Conservation (phyloP, 345 rosid species). For the Erucastrum elatum region DNA sequence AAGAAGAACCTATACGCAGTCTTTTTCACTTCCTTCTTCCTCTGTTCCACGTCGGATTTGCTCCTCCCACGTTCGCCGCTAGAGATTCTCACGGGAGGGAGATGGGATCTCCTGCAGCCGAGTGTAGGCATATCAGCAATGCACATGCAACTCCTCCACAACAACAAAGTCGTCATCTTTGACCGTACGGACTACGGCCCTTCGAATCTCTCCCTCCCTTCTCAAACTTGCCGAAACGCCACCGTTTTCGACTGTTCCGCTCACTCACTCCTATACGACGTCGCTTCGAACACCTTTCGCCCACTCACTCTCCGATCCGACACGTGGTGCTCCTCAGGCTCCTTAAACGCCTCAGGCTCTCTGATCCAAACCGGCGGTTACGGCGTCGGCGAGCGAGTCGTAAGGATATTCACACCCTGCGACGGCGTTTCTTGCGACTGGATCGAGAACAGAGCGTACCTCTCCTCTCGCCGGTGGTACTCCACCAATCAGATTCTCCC, state of each 20-base stretch:
- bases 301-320: constrained; percentile 69
- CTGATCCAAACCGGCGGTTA: constrained; percentile 81
- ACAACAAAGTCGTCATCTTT: constrained; percentile 71
- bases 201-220: constrained; percentile 69
- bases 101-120: constrained; percentile 59
- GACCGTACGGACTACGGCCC: constrained; percentile 83
- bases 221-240: constrained; percentile 45
- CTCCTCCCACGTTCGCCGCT: constrained; percentile 38
- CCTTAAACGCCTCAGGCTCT: constrained; percentile 61
- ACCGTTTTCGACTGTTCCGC: constrained; percentile 73
- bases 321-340: constrained; percentile 91
- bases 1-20: constrained; percentile 28
- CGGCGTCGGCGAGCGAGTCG: constrained; percentile 60
- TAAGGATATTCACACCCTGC: constrained; percentile 62
- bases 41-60: constrained; percentile 36
- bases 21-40: constrained; percentile 24
- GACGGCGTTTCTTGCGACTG: constrained; percentile 52
- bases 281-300: constrained; percentile 49
- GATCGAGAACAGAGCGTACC: constrained; percentile 48
- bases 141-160: constrained; percentile 86
- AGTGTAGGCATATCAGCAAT: constrained; percentile 81
- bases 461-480: constrained; percentile 67
- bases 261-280: constrained; percentile 71
- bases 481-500: constrained; percentile 75
- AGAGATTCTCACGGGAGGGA: constrained; percentile 34